These are phyloP conservation scores for Camelina hispida DNA, from an alignment of 345 rosid species.

Conservation along the genomic window DNA sequence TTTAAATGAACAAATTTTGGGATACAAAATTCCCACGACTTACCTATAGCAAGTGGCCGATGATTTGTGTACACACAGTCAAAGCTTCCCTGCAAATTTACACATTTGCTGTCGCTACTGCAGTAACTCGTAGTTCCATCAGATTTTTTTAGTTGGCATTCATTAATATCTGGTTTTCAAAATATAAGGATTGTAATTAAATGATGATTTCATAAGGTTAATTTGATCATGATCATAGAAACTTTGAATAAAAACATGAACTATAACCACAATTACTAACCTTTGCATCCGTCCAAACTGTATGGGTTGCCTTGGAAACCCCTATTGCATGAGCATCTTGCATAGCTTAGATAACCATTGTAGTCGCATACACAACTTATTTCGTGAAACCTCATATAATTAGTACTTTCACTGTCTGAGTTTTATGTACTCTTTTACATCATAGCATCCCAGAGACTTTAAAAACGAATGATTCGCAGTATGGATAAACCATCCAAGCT, in stretches of 20 bases:
- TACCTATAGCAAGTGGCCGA: slow-evolving; percentile 11
- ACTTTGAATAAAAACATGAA: background rate
- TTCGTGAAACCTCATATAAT: too few species aligned
- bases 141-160: background rate
- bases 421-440: background rate
- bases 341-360: background rate
- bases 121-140: too few species aligned
- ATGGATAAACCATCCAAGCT: slow-evolving; percentile 4
- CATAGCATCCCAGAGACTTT: background rate
- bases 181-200: background rate
- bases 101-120: too few species aligned
- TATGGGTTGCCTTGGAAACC: slow-evolving; percentile 51
- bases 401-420: too few species aligned
- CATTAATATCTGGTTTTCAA: slow-evolving; percentile 13
- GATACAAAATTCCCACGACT: background rate
- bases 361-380: background rate
- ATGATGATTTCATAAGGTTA: background rate
- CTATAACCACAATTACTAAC: slow-evolving; percentile 22
- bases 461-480: accelerated
- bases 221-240: background rate
- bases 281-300: slow-evolving; percentile 29
- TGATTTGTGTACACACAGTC: background rate
- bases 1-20: too few species aligned
- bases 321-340: slow-evolving; percentile 43
- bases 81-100: background rate